Conservation (phyloP, 139 green algal species). For the Eudorina sp. region DNA sequence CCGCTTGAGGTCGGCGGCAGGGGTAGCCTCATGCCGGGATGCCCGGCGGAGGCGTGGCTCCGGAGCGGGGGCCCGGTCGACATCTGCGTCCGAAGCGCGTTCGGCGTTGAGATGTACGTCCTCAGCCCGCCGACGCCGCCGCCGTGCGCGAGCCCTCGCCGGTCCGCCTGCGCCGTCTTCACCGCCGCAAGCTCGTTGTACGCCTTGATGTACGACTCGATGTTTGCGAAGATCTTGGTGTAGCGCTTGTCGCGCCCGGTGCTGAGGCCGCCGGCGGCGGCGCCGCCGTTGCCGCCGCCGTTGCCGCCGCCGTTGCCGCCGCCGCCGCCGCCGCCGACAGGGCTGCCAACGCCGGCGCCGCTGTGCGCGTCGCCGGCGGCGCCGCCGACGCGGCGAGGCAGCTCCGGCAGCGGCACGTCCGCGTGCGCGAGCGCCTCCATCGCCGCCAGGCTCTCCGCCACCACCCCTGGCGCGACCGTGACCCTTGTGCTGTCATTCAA, state of each 20-base stretch:
- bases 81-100: neutral
- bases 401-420: constrained; percentile 38
- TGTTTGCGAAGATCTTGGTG: neutral
- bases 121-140: neutral
- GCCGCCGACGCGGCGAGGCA: constrained; percentile 15
- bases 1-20: too few relatives aligned
- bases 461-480: neutral
- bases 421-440: constrained; percentile 37
- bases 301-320: neutral
- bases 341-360: neutral
- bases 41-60: neutral
- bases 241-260: neutral
- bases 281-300: too few relatives aligned
- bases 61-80: neutral
- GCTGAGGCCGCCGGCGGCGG: neutral
- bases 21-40: too few relatives aligned
- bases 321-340: neutral
- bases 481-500: neutral
- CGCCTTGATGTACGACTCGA: constrained; percentile 4
- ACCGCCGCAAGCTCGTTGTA: constrained; percentile 28
- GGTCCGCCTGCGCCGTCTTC: neutral
- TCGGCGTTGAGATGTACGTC: neutral
- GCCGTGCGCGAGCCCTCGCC: too few relatives aligned
- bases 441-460: neutral
- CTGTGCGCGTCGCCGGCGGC: neutral